A percentile compares a stretch with the other conserved stretches of the same genome.
Evolutionary conservation across 768 basidiomycete genomes (phyloP).

Genomic region (Epithele typhae): DNA sequence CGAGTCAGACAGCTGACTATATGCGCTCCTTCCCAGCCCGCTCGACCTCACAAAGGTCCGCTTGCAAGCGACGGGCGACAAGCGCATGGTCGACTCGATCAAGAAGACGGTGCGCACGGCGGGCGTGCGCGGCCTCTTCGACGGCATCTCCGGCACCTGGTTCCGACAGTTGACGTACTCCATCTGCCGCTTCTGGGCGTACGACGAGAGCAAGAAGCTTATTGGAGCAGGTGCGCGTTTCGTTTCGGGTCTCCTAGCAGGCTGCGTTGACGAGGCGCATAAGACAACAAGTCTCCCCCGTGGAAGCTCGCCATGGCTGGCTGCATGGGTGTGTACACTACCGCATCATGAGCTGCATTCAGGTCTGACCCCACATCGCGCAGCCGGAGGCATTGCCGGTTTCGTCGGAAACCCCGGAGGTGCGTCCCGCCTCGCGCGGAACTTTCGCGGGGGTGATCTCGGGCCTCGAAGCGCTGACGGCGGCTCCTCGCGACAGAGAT

Average conservation of each 20-base stretch:
- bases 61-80: slow-evolving; percentile 88
- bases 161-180: slow-evolving; percentile 92
- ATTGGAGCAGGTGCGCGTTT: slow-evolving; percentile 55
- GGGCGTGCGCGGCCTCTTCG: slow-evolving; percentile 74
- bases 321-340: slow-evolving; percentile 66
- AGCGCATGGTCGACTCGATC: slow-evolving; percentile 81
- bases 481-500: slow-evolving; percentile 18
- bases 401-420: slow-evolving; percentile 87
- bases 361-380: too few species aligned
- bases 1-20: not conserved
- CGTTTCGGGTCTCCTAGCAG: not conserved
- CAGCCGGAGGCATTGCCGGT: slow-evolving; percentile 84
- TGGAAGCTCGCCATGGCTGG: slow-evolving; percentile 82
- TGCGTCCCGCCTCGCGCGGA: slow-evolving; percentile 32
- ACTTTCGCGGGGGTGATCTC: too few species aligned
- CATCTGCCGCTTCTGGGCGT: slow-evolving; percentile 89
- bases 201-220: slow-evolving; percentile 86
- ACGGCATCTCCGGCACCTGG: slow-evolving; percentile 87
- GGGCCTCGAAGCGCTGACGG: not conserved
- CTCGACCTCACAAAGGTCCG: slow-evolving; percentile 90
- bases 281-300: slow-evolving; percentile 62
- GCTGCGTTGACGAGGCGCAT: too few species aligned
- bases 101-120: slow-evolving; percentile 79
- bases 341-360: too few species aligned
- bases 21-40: slow-evolving; percentile 42